Percentiles rank a stretch among this genome's conserved stretches.
phyloP scores from a whole-genome alignment of 495 filamentous ascomycete species.

The Annulohypoxylon bovei region DNA sequence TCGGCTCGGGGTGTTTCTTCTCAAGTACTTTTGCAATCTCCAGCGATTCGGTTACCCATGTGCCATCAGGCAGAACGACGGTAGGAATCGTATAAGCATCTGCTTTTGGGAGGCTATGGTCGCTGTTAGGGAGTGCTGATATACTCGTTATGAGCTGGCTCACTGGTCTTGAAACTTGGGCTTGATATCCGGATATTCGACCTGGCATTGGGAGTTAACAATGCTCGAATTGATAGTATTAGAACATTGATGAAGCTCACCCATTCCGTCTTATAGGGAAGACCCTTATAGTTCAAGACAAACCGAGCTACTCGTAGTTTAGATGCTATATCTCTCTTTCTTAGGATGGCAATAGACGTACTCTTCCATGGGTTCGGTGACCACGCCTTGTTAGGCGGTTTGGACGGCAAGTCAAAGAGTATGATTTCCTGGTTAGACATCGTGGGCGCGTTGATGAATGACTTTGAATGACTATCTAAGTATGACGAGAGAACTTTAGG shows the following conservation, averaged over 20 bases:
- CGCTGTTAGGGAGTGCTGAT: conserved; percentile 28
- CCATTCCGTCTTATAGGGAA: conserved; percentile 74
- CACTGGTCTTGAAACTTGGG: conserved; percentile 58
- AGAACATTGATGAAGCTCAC: conserved; percentile 29
- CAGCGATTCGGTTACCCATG: conserved; percentile 65
- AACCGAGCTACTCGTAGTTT: conserved; percentile 59
- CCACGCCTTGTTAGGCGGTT: conserved; percentile 57
- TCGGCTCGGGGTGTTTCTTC: conserved; percentile 60
- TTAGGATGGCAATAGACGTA: conserved; percentile 41
- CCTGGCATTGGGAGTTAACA: conserved; percentile 19
- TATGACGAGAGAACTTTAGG: conserved; percentile 9
- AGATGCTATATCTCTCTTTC: neutral
- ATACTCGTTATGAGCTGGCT: conserved; percentile 21
- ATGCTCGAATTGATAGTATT: neutral
- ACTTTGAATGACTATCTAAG: neutral
- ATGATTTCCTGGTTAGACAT: conserved; percentile 48
- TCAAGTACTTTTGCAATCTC: conserved; percentile 65
- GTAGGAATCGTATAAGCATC: conserved; percentile 64
- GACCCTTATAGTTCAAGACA: conserved; percentile 67
- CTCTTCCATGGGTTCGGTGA: conserved; percentile 71
- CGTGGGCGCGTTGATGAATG: neutral
- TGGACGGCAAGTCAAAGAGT: conserved; percentile 68
- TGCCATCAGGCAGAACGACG: conserved; percentile 60
- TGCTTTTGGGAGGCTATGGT: conserved; percentile 46
- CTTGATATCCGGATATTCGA: conserved; percentile 69